Base-by-base conservation (phyloP, 2,329 filamentous ascomycete species). In the Penicillium corylophilum region DNA sequence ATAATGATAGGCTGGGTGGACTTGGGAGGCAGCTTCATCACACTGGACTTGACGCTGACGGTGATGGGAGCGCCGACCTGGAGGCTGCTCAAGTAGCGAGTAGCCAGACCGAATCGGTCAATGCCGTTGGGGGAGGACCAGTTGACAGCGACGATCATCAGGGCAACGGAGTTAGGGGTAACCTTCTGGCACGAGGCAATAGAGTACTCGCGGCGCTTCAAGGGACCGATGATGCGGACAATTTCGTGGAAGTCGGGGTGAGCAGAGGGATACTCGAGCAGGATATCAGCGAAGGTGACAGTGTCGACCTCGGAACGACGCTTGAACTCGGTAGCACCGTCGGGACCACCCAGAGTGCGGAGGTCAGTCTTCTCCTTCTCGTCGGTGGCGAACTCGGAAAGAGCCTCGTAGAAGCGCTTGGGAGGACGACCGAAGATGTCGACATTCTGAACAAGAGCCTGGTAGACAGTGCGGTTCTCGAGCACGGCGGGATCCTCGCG, bases 121-220 rank as follows among this genome's bases (percentile, higher is more conserved):
- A 92, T 90, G 66, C 93, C 93, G 65, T 84, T 82, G 60, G 88
- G 81, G 74, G 97, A 93, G 60, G 92, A 86, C 94, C 94, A 99
- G 78, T 90, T 86, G 65, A 99, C 94, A 4, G 94, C 95, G 54
- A 99, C 94, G 67, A 99, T 95, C 85, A 97, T 94, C 58, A 99
- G 84, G 8, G 92, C 84, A 52, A 99, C 91, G n/a, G 84, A 86
- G 67, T 79, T 92, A 18, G 94, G 92, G 0, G 90, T 92, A 36
- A 97, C 93, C 64, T 93, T 90, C 76, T 99, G 94, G 49, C 91
- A 94, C 3, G 94, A 97, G 18, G 94, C 94, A 62, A 99, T 97
- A n/a, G 90, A 96, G 82, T 99, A 99, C 76, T 99, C 94, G 65
- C 94, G 85, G 55, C 94, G 89, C 82, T 99, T 99, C 79, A 96